Conservation (phyloP, 441 rosid genomes). For the Jatropha multifida region DNA sequence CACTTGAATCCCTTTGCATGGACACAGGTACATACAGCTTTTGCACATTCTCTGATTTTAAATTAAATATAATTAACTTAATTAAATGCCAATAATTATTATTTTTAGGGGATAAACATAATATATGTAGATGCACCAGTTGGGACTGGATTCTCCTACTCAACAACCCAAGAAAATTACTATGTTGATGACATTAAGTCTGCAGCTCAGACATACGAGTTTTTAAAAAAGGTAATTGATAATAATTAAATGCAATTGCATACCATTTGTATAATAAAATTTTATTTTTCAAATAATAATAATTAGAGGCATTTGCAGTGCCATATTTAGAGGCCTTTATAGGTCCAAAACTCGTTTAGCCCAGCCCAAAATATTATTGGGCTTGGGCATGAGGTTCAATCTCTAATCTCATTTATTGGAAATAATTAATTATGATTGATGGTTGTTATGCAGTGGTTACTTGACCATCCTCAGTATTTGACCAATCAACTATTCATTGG, state of each 20-base stretch:
- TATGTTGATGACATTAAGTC: not conserved
- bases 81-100: too few relatives aligned
- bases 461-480: conserved; percentile 10
- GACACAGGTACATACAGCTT: conserved; percentile 9
- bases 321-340: too few relatives aligned
- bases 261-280: too few relatives aligned
- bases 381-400: too few relatives aligned
- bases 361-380: too few relatives aligned
- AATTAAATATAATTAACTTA: too few relatives aligned
- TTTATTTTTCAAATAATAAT: too few relatives aligned
- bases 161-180: conserved; percentile 13
- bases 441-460: conserved; percentile 14
- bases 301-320: too few relatives aligned
- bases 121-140: conserved; percentile 17
- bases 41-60: too few relatives aligned
- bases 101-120: conserved; percentile 6
- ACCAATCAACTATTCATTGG: conserved; percentile 13
- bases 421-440: not conserved
- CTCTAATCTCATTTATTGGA: too few relatives aligned
- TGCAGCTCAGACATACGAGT: conserved; percentile 8
- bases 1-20: conserved; percentile 17
- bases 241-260: too few relatives aligned
- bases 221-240: conserved; percentile 7
- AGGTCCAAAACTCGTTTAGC: too few relatives aligned
- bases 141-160: conserved; percentile 19